Evolutionary conservation across 2,329 filamentous ascomycete species (phyloP).

Genomic region (Cercospora brassicicola): DNA sequence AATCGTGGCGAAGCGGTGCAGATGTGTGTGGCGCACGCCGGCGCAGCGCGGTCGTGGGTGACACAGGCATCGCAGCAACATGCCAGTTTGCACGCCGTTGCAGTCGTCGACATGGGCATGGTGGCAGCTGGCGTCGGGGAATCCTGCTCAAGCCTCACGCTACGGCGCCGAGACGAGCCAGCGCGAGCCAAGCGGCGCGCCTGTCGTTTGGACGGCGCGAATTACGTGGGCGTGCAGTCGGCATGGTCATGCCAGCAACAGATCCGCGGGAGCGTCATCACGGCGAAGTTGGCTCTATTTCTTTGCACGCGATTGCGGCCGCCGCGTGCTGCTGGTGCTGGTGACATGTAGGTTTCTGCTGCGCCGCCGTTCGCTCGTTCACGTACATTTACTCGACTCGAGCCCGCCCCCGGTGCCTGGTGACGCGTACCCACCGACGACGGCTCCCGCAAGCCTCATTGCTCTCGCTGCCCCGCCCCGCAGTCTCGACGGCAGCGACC

Average conservation of each 20-base stretch:
- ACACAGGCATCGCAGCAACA: not conserved
- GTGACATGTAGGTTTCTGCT: not conserved
- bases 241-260: conserved; percentile 4
- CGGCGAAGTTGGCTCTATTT: not conserved
- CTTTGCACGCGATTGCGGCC: not conserved
- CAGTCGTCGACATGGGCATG: not conserved
- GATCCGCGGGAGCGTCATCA: conserved; percentile 3
- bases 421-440: not conserved
- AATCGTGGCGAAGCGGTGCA: not conserved
- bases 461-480: not conserved
- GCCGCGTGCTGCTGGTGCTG: not conserved
- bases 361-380: not conserved
- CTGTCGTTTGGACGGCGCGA: not conserved
- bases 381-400: not conserved
- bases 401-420: not conserved
- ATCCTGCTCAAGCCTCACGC: conserved; percentile 1
- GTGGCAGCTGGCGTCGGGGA: not conserved
- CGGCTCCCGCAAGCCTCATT: not conserved
- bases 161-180: not conserved
- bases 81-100: not conserved
- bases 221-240: conserved; percentile 1
- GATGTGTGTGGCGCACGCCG: not conserved
- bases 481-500: not conserved
- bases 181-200: not conserved
- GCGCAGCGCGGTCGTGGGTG: not conserved